Base-by-base conservation (phyloP, 1,284 basidiomycete species). In the Polyporus tsugae region DNA sequence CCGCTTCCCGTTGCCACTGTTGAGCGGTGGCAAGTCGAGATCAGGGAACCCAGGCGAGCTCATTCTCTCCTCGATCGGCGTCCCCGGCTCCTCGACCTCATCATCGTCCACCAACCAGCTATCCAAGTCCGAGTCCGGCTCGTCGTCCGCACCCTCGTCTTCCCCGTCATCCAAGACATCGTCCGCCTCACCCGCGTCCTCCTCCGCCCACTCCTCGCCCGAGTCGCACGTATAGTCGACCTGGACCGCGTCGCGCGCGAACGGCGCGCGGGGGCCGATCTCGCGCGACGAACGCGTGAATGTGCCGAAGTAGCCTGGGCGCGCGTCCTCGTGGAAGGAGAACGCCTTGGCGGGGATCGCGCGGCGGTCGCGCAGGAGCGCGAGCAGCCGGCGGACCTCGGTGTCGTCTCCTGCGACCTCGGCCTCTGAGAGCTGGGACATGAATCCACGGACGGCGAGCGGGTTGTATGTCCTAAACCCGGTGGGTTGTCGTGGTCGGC, bases 251-350 rank as follows among this genome's bases (percentile, higher is more conserved):
- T 96, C 95, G 70, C 86, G 85, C 4, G 84, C 86, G 69, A 95
- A 89, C 1, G 95, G 94, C 39, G 83, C 86, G n/a, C 95, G 87
- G 9, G 92, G 89, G 2, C 91, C 89, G 66, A 96, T 87, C 62
- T 87, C 79, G 17, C 82, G 83, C 29, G 93, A 94, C 68, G 83
- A 87, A 62, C 91, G 89, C 11, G 94, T 95, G 91, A 92, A 96
- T 19, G 95, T 96, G 35, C 94, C 95, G 74, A 90, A 91, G 79
- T 95, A 96, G 1, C 93, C 94, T 22, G 95, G 95, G 41, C 95
- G 88, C 0, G 85, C 84, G 77, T 96, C 93, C 69, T 91, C 90
- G 29, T 83, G 79, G 78, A 95, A 96, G 69, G 93, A 89, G 58
- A 96, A 81, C 2, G 90, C 86, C 78, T 95, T 96, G 39, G 87